A percentile compares a stretch with the other conserved stretches of the same genome.
These are phyloP conservation scores for Curvularia lunata DNA, from an alignment of 2,329 filamentous ascomycete species.

Conservation along the genomic window DNA sequence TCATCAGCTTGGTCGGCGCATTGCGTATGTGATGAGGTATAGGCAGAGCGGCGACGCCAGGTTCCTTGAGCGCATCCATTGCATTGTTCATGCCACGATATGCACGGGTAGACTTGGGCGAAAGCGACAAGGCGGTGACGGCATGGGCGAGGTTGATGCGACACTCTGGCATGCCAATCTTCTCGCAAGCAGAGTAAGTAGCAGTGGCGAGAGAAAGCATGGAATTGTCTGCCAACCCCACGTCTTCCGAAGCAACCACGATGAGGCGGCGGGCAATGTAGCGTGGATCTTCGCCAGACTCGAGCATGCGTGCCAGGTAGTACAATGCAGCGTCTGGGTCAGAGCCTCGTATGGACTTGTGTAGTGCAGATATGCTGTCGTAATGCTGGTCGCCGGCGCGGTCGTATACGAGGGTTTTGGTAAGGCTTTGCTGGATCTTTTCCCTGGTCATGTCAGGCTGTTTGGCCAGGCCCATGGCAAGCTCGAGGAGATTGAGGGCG, in stretches of 20 bases:
- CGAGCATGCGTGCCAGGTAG: slow-evolving; percentile 94
- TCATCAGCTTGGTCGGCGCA: slow-evolving; percentile 90
- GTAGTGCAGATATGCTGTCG: slow-evolving; percentile 95
- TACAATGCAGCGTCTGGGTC: slow-evolving; percentile 89
- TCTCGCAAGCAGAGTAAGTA: slow-evolving; percentile 85
- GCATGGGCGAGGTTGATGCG: slow-evolving; percentile 90
- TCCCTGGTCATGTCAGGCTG: slow-evolving; percentile 71
- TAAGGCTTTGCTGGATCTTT: slow-evolving; percentile 80
- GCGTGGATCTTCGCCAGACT: slow-evolving; percentile 90
- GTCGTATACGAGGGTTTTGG: slow-evolving; percentile 93
- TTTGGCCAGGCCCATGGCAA: slow-evolving; percentile 78
- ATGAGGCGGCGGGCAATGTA: slow-evolving; percentile 93
- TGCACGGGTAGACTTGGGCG: slow-evolving; percentile 84
- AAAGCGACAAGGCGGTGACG: slow-evolving; percentile 77
- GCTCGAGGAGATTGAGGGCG: slow-evolving; percentile 87
- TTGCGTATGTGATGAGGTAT: slow-evolving; percentile 90
- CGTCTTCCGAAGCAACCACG: slow-evolving; percentile 92
- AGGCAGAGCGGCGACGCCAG: slow-evolving; percentile 79
- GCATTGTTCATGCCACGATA: slow-evolving; percentile 85
- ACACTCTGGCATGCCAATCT: slow-evolving; percentile 94
- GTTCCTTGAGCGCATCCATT: slow-evolving; percentile 78
- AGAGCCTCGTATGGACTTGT: slow-evolving; percentile 90
- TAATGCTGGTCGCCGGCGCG: slow-evolving; percentile 96
- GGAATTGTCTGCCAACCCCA: slow-evolving; percentile 85
- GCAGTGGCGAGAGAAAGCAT: slow-evolving; percentile 85